Evolutionary conservation across 1,284 basidiomycete species (phyloP).

Genomic region (Phellopilus nigrolimitatus): DNA sequence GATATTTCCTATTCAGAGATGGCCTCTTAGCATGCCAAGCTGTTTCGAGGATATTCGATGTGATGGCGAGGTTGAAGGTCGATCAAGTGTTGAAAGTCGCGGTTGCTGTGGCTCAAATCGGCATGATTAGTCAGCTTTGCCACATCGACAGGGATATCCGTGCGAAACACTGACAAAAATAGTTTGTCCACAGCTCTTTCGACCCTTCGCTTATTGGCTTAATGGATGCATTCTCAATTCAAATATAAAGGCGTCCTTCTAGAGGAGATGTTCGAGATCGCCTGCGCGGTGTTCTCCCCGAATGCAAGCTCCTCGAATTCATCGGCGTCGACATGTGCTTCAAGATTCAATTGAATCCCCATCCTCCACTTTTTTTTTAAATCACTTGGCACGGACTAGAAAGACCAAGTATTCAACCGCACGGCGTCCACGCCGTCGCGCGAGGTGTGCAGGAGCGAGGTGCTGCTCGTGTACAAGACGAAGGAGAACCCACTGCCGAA

Average conservation of each 20-base stretch:
- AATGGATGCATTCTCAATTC: too few species aligned
- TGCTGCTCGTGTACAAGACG: constrained; percentile 56
- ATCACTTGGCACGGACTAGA: constrained; percentile 34
- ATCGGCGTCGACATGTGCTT: constrained; percentile 56
- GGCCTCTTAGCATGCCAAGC: too few species aligned
- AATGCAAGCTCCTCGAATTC: constrained; percentile 50
- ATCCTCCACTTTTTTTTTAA: not conserved
- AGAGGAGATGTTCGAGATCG: constrained; percentile 49
- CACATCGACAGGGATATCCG: too few species aligned
- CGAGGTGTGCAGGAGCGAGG: constrained; percentile 45
- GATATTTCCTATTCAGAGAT: too few species aligned
- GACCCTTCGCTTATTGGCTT: too few species aligned
- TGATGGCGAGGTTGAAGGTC: too few species aligned
- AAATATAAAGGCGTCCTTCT: constrained; percentile 49
- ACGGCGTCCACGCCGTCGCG: constrained; percentile 51
- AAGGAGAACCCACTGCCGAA: constrained; percentile 50
- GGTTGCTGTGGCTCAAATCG: too few species aligned
- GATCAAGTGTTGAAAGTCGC: too few species aligned
- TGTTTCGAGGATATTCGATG: too few species aligned
- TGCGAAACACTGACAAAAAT: too few species aligned
- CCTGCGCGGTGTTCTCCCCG: constrained; percentile 45
- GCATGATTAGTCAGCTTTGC: too few species aligned
- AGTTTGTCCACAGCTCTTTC: too few species aligned
- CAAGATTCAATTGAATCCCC: constrained; percentile 33
- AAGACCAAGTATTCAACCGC: constrained; percentile 47